Evolutionary conservation across 441 rosid species (phyloP), one percentile per base, ranked within the genome.

Genomic region (Mallotus japonicus): DNA sequence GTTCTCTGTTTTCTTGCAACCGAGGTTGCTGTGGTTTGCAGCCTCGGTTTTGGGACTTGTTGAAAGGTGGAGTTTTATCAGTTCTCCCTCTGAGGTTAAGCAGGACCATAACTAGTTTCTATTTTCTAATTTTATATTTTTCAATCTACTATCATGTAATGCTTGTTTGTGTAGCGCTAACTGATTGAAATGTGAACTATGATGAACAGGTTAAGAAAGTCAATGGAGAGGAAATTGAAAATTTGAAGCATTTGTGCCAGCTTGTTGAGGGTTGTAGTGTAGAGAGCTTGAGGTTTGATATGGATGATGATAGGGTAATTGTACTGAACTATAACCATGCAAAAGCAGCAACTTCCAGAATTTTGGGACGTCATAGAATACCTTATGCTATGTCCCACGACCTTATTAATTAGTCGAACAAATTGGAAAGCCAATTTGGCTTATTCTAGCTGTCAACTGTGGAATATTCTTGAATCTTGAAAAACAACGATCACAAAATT

Each of bases 271-370:
- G 81, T 19, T 89, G 90, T 73, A 69, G 75, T 65, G 75, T 75
- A 0, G 91, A 86, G 73, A 82, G 78, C 67, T 74, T 90, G 84
- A 89, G 94, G 78, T 67, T 92, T 22, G 96, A 93, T 84, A 81
- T 93, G 84, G 96, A 90, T 67, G 96, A 88, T 37, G 97, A 88
- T 47, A 85, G 95, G 70, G 91, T 92, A 58, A 83, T 92, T 6
- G 90, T 78, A 60, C 82, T 93, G 77, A 80, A 84, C 76, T 89
- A 86, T 78, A 47, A 77, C n/a, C 77, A 49, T 3, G 96, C 95
- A 12, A 89, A 78, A 81, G 50, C 84, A 34, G 98, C 95, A 9
- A 87, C 93, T 37, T 89, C 87, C 59, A 77, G 73, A 77, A 88
- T 93, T 56, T 77, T 93, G 79, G 80, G 84, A 80, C 95, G 88